Conservation (phyloP, 2,329 filamentous ascomycete species). For the Byssoonygena ceratinophila region DNA sequence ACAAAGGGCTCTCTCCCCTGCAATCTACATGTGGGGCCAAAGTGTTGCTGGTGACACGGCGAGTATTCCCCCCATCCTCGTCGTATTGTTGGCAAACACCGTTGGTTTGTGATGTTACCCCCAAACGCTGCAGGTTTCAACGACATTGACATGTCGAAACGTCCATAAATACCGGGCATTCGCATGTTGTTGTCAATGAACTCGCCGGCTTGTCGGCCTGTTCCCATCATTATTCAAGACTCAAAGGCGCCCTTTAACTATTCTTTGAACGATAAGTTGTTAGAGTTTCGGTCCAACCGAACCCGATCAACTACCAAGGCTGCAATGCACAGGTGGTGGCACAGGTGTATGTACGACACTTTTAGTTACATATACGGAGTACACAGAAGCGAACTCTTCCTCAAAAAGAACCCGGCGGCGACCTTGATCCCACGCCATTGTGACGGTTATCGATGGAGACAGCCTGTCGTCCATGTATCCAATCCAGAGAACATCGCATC, state of each 20-base stretch:
- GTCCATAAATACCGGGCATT: background rate
- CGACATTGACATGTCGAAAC: background rate
- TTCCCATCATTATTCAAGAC: background rate
- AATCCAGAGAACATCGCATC: too few relatives aligned
- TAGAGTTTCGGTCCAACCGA: constrained; percentile 6
- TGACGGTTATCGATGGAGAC: background rate
- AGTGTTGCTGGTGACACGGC: background rate
- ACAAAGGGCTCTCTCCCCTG: background rate
- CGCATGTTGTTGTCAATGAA: background rate
- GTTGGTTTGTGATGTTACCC: background rate
- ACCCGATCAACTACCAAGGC: background rate
- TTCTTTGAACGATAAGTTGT: background rate
- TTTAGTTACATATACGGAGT: background rate
- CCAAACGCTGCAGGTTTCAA: constrained; percentile 1
- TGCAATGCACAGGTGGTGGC: background rate
- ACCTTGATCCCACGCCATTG: background rate
- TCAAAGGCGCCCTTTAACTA: background rate
- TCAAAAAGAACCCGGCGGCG: background rate
- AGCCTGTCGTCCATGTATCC: background rate
- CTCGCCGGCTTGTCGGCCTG: background rate
- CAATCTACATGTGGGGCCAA: background rate
- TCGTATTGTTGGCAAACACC: constrained; percentile 2
- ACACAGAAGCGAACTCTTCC: background rate
- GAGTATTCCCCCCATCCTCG: background rate
- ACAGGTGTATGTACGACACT: background rate